These are phyloP conservation scores for Madurella fahalii DNA, from an alignment of 2,329 filamentous ascomycete genomes.

Conservation along the genomic window DNA sequence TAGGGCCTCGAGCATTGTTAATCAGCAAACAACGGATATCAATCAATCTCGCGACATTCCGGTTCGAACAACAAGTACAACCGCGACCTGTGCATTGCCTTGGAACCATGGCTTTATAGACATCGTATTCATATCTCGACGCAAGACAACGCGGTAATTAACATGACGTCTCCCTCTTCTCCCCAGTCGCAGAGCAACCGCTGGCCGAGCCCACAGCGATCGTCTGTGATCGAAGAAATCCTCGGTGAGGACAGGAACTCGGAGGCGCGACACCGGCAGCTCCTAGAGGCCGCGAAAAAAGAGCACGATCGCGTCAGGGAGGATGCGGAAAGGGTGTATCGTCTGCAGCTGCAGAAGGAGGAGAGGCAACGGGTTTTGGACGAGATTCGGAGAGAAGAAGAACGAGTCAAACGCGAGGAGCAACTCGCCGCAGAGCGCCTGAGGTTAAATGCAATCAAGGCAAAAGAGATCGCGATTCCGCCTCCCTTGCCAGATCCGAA, in stretches of 20 bases:
- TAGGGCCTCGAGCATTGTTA: background rate
- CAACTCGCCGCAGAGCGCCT: constrained; percentile 25
- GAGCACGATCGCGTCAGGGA: constrained; percentile 30
- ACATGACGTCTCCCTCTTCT: constrained; percentile 32
- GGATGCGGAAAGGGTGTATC: constrained; percentile 28
- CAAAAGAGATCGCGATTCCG: constrained; percentile 29
- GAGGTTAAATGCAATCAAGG: constrained; percentile 31
- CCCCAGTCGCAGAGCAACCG: constrained; percentile 22
- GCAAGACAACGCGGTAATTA: background rate
- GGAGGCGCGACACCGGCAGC: constrained; percentile 29
- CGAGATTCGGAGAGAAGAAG: constrained; percentile 30
- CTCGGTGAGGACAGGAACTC: constrained; percentile 31
- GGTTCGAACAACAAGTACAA: background rate
- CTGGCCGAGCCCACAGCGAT: constrained; percentile 21
- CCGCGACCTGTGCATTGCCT: background rate
- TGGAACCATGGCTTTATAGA: constrained; percentile 12
- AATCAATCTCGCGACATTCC: background rate
- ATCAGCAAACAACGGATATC: background rate
- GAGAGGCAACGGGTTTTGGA: constrained; percentile 25
- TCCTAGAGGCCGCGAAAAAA: constrained; percentile 29
- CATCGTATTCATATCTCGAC: background rate
- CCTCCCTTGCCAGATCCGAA: constrained; percentile 21
- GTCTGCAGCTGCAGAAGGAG: constrained; percentile 24
- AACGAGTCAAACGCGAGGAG: constrained; percentile 27
- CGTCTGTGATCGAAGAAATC: constrained; percentile 26